A percentile compares a stretch with the other conserved stretches of the same genome.
Evolutionary conservation across 257 asterid species (phyloP).

Genomic region (Scutellaria minor): DNA sequence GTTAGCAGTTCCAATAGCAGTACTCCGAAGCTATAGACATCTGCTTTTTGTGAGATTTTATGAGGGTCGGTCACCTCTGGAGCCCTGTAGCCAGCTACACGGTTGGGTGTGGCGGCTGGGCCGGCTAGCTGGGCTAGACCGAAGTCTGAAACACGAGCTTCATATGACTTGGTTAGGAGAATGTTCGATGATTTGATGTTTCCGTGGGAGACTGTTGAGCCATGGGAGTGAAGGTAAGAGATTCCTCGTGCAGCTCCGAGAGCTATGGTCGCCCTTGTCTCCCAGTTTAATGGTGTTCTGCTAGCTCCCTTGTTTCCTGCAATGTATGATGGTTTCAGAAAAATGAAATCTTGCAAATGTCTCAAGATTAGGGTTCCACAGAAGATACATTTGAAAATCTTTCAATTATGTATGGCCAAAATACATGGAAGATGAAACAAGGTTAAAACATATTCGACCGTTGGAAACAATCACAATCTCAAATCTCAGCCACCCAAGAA

Average conservation of each 20-base stretch:
- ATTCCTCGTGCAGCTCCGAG: constrained; percentile 65
- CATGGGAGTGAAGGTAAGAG: constrained; percentile 59
- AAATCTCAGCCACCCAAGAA: background rate
- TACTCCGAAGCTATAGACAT: constrained; percentile 67
- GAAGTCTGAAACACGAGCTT: constrained; percentile 62
- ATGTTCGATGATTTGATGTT: constrained; percentile 67
- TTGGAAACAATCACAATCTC: constrained; percentile 11
- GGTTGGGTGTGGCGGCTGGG: constrained; percentile 54
- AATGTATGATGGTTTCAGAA: background rate
- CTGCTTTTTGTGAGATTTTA: constrained; percentile 59
- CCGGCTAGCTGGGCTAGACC: constrained; percentile 62
- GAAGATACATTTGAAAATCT: too few relatives aligned
- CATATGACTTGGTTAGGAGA: constrained; percentile 59
- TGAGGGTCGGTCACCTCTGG: constrained; percentile 68
- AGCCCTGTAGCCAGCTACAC: constrained; percentile 60
- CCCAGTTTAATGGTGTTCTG: constrained; percentile 68
- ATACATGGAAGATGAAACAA: too few relatives aligned
- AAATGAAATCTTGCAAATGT: too few relatives aligned
- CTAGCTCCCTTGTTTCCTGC: constrained; percentile 69
- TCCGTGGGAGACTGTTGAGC: constrained; percentile 58
- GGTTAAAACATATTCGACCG: constrained; percentile 17
- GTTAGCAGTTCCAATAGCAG: constrained; percentile 59
- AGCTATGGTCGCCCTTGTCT: constrained; percentile 58
- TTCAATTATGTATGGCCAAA: too few relatives aligned
- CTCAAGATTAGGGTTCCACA: background rate